Conservation (phyloP, 2,329 filamentous ascomycete genomes). For the Paraconiothyrium sp. region DNA sequence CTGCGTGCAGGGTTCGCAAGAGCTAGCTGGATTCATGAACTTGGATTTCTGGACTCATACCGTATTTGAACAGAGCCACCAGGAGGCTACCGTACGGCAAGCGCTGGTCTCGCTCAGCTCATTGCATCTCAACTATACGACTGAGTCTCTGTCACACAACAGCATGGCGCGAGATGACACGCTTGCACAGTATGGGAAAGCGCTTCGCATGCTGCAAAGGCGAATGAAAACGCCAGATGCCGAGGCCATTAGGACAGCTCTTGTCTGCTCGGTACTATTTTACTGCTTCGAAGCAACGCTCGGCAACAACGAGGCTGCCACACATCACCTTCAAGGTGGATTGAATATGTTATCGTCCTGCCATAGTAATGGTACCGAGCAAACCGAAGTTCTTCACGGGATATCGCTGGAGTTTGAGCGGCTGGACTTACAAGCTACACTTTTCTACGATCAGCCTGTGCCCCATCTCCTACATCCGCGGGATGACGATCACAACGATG, state of each 20-base stretch:
- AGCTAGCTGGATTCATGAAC: constrained; percentile 13
- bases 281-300: constrained; percentile 18
- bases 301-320: constrained; percentile 13
- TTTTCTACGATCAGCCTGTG: constrained; percentile 15
- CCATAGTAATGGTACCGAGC: background rate
- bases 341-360: constrained; percentile 7
- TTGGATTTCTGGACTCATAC: constrained; percentile 18
- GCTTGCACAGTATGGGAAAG: constrained; percentile 12
- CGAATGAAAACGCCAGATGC: constrained; percentile 2
- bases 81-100: constrained; percentile 13
- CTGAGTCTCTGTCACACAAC: background rate
- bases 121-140: constrained; percentile 17
- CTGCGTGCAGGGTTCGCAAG: constrained; percentile 17
- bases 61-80: constrained; percentile 16
- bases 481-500: background rate
- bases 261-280: constrained; percentile 18
- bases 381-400: background rate
- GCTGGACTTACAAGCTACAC: constrained; percentile 15
- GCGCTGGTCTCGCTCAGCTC: constrained; percentile 16
- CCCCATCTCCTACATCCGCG: background rate
- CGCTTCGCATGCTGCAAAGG: constrained; percentile 16
- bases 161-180: constrained; percentile 6
- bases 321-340: constrained; percentile 15
- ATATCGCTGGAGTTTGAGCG: constrained; percentile 14
- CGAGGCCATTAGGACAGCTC: constrained; percentile 1